A percentile compares a stretch with the other conserved stretches of the same genome.
Conservation (phyloP, 2,329 filamentous ascomycete species). For the Alternaria gaisen region DNA sequence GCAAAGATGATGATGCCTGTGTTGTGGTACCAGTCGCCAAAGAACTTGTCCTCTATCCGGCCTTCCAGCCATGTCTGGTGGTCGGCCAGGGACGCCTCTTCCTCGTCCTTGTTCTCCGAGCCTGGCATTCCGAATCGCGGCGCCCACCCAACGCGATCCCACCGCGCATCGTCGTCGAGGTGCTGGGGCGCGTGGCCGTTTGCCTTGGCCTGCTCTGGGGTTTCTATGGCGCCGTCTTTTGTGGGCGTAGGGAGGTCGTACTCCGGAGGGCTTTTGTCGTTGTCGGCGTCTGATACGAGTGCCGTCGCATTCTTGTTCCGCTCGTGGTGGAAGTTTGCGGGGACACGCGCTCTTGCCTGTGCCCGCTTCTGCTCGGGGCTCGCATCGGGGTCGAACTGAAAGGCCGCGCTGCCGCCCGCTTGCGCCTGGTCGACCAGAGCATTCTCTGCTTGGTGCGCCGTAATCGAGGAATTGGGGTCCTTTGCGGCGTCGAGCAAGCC, state of each 20-base stretch:
- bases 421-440: conserved; percentile 79
- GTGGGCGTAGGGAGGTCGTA: conserved; percentile 81
- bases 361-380: conserved; percentile 83
- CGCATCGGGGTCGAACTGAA: conserved; percentile 87
- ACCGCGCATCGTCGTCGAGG: conserved; percentile 61
- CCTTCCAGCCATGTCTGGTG: conserved; percentile 88
- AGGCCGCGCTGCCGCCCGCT: conserved; percentile 80
- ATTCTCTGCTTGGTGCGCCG: conserved; percentile 75
- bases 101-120: conserved; percentile 62
- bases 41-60: conserved; percentile 86
- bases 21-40: conserved; percentile 99
- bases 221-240: conserved; percentile 72
- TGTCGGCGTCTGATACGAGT: conserved; percentile 76
- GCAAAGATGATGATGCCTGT: conserved; percentile 93
- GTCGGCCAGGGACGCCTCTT: conserved; percentile 76
- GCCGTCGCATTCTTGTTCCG: conserved; percentile 71
- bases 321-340: conserved; percentile 69
- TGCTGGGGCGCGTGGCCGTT: conserved; percentile 63
- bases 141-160: conserved; percentile 79
- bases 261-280: conserved; percentile 55
- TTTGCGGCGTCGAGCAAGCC: conserved; percentile 79
- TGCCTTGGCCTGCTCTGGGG: conserved; percentile 58
- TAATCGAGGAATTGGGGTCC: conserved; percentile 73
- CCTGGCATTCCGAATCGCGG: conserved; percentile 75
- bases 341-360: conserved; percentile 73